Evolutionary conservation across 176 grass and related monocot species (phyloP), one percentile per base, ranked within the genome.

Genomic region (Poa annua): DNA sequence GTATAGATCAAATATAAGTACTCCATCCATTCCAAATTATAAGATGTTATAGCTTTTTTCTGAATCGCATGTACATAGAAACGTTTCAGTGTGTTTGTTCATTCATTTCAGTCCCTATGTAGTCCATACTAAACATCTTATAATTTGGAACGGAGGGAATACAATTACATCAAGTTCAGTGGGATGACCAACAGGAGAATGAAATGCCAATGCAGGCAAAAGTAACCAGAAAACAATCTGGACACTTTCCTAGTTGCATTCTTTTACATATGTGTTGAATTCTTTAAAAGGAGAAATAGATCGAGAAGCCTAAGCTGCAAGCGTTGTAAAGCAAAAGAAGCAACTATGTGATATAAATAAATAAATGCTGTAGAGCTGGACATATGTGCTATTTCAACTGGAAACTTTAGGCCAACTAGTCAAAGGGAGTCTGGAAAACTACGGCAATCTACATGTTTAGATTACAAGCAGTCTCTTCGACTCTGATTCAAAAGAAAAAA

Each of bases 201-300:
- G 8, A 39, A 67, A 20, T 67, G 65, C 16, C 16, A 67, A n/a
- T 67, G 65, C 7, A 67, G 3, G 17, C 2, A 38, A 39, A 67
- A 67, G 32, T 67, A 67, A 19, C 32, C 45, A 73, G 15, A 24
- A 73, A 50, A 26, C 14, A 32, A 11, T 50, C 42, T 72, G 14
- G 12, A 73, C 32, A 73, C 44, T 73, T 73, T 44, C 70, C 42
- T 49, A 49, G 24, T 29, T 50, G 14, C 38, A 71, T 71, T 71
- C 20, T 70, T 42, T 44, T 70, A 71, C 22, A n/a, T 24, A 1
- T 70, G 67, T 36, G 67, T n/a, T 71, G 2, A 71, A 45, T 8
- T 1, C 25, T 63, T 45, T 45, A 7, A 3, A 1, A 71, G 19
- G 39, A 45, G 5, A 45, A 72, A 71, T 71, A 73, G 15, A 24